These are phyloP conservation scores for Lactifluus piperatus DNA, from an alignment of 768 basidiomycete species.

Conservation along the genomic window DNA sequence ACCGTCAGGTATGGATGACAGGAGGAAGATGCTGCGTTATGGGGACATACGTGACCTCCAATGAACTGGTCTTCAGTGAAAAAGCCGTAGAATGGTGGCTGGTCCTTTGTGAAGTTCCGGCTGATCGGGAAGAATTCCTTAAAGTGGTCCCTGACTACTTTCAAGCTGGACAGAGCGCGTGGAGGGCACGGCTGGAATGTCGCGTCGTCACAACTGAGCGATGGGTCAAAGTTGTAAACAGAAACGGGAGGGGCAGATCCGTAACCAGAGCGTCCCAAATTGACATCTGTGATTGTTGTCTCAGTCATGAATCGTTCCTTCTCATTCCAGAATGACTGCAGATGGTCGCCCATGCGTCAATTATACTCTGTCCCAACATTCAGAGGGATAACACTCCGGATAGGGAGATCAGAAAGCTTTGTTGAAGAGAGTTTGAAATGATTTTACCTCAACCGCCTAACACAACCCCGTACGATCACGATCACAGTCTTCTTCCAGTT, in stretches of 20 bases:
- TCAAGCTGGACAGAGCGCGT: conserved; percentile 24
- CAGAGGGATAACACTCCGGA: neutral
- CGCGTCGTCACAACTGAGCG: conserved; percentile 24
- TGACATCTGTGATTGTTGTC: conserved; percentile 3
- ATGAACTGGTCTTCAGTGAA: conserved; percentile 16
- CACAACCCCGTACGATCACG: too few species aligned
- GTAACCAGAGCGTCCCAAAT: neutral
- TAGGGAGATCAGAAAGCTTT: too few species aligned
- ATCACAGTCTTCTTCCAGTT: too few species aligned
- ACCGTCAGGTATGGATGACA: neutral
- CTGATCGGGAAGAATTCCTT: conserved; percentile 26
- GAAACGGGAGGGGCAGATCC: conserved; percentile 21
- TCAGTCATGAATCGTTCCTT: conserved; percentile 12
- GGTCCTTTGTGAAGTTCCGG: conserved; percentile 7
- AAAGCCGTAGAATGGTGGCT: conserved; percentile 4
- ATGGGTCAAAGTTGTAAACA: conserved; percentile 25
- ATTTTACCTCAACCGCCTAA: too few species aligned
- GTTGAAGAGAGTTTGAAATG: too few species aligned
- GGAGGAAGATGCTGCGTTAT: neutral
- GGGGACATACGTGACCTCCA: conserved; percentile 23
- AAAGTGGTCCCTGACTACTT: conserved; percentile 26
- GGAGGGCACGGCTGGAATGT: conserved; percentile 31
- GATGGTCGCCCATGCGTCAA: neutral
- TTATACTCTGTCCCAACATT: neutral
- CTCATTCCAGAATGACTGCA: conserved; percentile 9